These are phyloP conservation scores for Barnettozyma hawaiiensis DNA, from an alignment of 1,139 yeast genomes.

Conservation along the genomic window DNA sequence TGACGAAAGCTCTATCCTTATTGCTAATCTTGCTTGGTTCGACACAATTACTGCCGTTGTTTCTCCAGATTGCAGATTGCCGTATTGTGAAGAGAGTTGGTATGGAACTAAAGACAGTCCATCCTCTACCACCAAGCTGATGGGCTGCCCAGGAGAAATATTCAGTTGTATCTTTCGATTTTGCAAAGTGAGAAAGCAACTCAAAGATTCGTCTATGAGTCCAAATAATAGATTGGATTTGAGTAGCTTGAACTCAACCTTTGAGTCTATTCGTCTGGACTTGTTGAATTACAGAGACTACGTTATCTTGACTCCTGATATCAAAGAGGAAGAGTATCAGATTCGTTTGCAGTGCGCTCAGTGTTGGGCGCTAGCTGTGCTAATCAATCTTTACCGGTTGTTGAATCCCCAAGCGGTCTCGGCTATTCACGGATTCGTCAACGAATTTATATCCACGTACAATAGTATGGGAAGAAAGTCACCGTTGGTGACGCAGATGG, in stretches of 20 bases:
- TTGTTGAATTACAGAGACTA: conserved; percentile 42
- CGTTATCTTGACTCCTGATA: conserved; percentile 29
- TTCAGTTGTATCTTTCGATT: conserved; percentile 40
- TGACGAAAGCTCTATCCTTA: conserved; percentile 40
- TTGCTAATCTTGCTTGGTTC: conserved; percentile 49
- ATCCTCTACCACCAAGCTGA: conserved; percentile 44
- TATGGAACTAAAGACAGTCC: conserved; percentile 39
- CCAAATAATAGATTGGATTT: conserved; percentile 3
- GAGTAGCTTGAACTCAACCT: conserved; percentile 11
- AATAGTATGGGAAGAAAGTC: conserved; percentile 38
- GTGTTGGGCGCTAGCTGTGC: conserved; percentile 47
- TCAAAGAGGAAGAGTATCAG: conserved; percentile 28
- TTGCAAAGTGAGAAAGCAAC: conserved; percentile 36
- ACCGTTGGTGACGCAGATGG: conserved; percentile 52
- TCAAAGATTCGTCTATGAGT: conserved; percentile 18
- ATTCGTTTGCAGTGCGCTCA: conserved; percentile 44
- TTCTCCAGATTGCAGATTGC: conserved; percentile 48
- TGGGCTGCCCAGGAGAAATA: conserved; percentile 55
- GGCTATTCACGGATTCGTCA: conserved; percentile 30
- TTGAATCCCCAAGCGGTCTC: conserved; percentile 28
- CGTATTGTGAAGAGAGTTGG: conserved; percentile 46
- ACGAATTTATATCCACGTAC: conserved; percentile 43
- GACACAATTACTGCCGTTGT: conserved; percentile 51
- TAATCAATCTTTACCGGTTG: conserved; percentile 35
- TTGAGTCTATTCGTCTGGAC: conserved; percentile 30